Evolutionary conservation across 495 filamentous ascomycete genomes (phyloP).

Genomic region (Neurospora sp.): DNA sequence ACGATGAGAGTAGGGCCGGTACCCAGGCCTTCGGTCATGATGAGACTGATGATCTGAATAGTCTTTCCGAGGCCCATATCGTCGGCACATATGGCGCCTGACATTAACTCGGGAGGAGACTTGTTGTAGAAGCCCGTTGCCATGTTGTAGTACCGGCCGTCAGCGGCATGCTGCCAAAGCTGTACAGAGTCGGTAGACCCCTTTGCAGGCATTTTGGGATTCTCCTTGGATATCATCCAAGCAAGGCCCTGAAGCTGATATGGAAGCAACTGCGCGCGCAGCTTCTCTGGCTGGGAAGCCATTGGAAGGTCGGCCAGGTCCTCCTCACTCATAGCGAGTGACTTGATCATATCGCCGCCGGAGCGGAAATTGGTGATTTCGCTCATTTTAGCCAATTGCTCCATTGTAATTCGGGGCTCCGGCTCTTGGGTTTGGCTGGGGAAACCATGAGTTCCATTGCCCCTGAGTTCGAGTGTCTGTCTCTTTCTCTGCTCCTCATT

Average conservation of each 20-base stretch:
- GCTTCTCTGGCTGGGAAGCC: conserved; percentile 51
- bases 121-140: conserved; percentile 62
- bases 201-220: conserved; percentile 50
- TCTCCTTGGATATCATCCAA: conserved; percentile 75
- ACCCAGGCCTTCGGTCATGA: conserved; percentile 50
- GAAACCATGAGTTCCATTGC: conserved; percentile 24
- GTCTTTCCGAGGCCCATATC: conserved; percentile 97
- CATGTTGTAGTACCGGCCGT: conserved; percentile 55
- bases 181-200: conserved; percentile 61
- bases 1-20: conserved; percentile 60
- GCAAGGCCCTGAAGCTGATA: conserved; percentile 79
- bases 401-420: conserved; percentile 35
- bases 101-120: conserved; percentile 50
- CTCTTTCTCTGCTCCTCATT: conserved; percentile 34
- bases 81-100: conserved; percentile 80
- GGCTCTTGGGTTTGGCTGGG: conserved; percentile 8
- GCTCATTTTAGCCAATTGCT: conserved; percentile 57
- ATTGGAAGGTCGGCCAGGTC: conserved; percentile 63
- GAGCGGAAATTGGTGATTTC: conserved; percentile 46
- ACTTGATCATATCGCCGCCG: conserved; percentile 55
- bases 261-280: conserved; percentile 60
- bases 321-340: conserved; percentile 62
- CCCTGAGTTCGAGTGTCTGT: conserved; percentile 22
- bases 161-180: conserved; percentile 59
- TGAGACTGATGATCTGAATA: conserved; percentile 73